These are phyloP conservation scores for Gossypium schwendimanii DNA, from an alignment of 441 rosid genomes.

Conservation along the genomic window DNA sequence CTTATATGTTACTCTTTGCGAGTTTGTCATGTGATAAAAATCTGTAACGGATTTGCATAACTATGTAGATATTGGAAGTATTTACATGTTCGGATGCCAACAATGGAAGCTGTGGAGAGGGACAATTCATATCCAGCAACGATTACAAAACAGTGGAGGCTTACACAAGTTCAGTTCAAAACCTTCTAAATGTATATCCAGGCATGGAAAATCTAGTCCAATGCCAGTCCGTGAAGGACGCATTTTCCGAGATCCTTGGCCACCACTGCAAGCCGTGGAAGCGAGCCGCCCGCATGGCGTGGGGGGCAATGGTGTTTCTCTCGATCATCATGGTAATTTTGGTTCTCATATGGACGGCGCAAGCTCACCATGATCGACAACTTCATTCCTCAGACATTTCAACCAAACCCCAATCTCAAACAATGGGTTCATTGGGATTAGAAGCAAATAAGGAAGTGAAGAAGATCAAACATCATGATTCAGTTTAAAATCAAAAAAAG, in stretches of 20 bases:
- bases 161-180: conserved; percentile 47
- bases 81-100: conserved; percentile 38
- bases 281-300: conserved; percentile 34
- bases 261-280: conserved; percentile 52
- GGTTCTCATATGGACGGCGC: conserved; percentile 39
- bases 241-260: conserved; percentile 42
- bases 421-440: conserved; percentile 6
- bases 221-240: conserved; percentile 48
- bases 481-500: conserved; percentile 9
- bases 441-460: conserved; percentile 12
- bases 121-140: conserved; percentile 31
- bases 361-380: conserved; percentile 24
- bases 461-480: background rate
- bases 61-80: conserved; percentile 28
- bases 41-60: background rate
- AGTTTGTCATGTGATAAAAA: background rate
- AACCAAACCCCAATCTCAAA: conserved; percentile 29
- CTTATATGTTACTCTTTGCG: background rate
- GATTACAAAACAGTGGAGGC: conserved; percentile 31
- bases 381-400: conserved; percentile 24
- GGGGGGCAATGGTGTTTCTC: conserved; percentile 44
- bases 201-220: conserved; percentile 47
- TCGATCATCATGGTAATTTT: conserved; percentile 37
- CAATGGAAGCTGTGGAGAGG: conserved; percentile 28
- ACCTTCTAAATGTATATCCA: conserved; percentile 45